Conservation (phyloP, 2,329 filamentous ascomycete species). For the Aureobasidium mangrovei region DNA sequence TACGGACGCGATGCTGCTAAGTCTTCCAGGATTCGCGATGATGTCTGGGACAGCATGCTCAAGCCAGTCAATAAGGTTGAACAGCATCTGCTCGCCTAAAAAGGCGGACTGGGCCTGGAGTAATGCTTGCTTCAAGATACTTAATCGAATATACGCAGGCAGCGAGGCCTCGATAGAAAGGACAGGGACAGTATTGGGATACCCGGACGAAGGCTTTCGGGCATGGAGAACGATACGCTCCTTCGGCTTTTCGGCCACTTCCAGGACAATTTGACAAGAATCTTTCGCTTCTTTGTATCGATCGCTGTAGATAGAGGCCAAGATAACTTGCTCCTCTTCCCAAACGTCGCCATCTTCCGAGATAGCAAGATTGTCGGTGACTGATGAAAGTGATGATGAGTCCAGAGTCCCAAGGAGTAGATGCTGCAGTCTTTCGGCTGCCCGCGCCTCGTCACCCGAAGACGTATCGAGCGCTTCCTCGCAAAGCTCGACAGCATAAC, state of each 20-base stretch:
- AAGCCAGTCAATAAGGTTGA: constrained; percentile 83
- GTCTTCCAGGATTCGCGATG: constrained; percentile 71
- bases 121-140: constrained; percentile 70
- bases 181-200: constrained; percentile 61
- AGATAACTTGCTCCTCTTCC: constrained; percentile 74
- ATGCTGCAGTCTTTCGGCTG: constrained; percentile 71
- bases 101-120: constrained; percentile 61
- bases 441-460: constrained; percentile 61
- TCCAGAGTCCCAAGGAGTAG: constrained; percentile 44
- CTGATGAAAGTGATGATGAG: constrained; percentile 13
- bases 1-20: constrained; percentile 74
- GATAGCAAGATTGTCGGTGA: constrained; percentile 36
- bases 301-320: constrained; percentile 80
- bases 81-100: constrained; percentile 81
- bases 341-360: constrained; percentile 48
- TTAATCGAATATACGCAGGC: constrained; percentile 88
- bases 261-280: constrained; percentile 61
- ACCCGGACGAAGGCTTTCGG: constrained; percentile 57
- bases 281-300: constrained; percentile 47
- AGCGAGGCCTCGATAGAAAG: constrained; percentile 60
- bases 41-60: constrained; percentile 77
- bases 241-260: constrained; percentile 37
- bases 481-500: constrained; percentile 80
- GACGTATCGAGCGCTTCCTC: constrained; percentile 64
- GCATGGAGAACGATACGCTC: constrained; percentile 52